phyloP scores from a whole-genome alignment of 1,284 basidiomycete genomes.

The Malassezia nana region DNA sequence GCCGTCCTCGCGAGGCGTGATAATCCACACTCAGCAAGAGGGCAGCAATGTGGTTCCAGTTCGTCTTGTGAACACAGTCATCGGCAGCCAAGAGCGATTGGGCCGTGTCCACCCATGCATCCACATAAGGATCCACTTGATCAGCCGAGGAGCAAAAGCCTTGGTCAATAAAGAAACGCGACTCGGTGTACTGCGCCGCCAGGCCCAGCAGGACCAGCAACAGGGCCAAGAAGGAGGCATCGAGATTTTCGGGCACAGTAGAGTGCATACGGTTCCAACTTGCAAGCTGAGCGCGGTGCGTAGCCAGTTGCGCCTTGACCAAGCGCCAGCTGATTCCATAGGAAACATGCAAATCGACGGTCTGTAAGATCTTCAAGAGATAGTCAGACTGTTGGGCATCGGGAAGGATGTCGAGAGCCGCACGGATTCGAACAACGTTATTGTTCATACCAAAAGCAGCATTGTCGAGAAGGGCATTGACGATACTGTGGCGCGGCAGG shows the following conservation, averaged over 20 bases:
- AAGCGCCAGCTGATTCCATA: slow-evolving; percentile 37
- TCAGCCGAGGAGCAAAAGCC: slow-evolving; percentile 27
- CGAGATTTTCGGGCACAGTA: slow-evolving; percentile 25
- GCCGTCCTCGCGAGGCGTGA: slow-evolving; percentile 13
- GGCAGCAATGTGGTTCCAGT: slow-evolving; percentile 31
- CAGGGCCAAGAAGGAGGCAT: slow-evolving; percentile 30
- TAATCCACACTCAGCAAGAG: slow-evolving; percentile 22
- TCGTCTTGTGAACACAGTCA: slow-evolving; percentile 29
- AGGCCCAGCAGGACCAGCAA: slow-evolving; percentile 32
- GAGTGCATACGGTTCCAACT: slow-evolving; percentile 34
- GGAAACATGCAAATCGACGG: slow-evolving; percentile 26
- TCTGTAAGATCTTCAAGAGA: slow-evolving; percentile 32
- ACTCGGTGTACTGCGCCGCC: slow-evolving; percentile 28
- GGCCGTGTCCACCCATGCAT: slow-evolving; percentile 30
- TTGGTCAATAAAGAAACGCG: slow-evolving; percentile 30
- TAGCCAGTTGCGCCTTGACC: slow-evolving; percentile 31
- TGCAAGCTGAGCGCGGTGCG: slow-evolving; percentile 32
- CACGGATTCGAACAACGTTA: slow-evolving; percentile 20
- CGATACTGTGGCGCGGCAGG: slow-evolving; percentile 8
- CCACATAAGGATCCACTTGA: slow-evolving; percentile 23
- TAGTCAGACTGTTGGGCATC: slow-evolving; percentile 35
- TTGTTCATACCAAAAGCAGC: slow-evolving; percentile 18
- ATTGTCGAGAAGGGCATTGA: slow-evolving; percentile 13
- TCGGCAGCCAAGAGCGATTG: slow-evolving; percentile 29
- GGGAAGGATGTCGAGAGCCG: slow-evolving; percentile 30